These are phyloP conservation scores for Populus hybrid DNA, from an alignment of 441 rosid species.

Conservation along the genomic window DNA sequence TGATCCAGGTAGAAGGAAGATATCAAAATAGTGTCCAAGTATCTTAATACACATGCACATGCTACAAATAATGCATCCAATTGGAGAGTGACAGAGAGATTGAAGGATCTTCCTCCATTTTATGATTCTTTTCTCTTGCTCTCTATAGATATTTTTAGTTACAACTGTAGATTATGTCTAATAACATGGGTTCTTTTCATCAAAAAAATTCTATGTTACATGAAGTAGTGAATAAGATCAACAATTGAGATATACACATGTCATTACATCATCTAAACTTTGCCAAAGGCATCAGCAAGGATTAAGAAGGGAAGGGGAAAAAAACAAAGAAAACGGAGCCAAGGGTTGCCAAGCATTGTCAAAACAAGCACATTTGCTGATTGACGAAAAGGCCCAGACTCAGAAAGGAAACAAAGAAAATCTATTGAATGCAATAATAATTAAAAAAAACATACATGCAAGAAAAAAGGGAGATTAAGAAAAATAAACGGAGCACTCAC, in stretches of 20 bases:
- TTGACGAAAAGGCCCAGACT: neutral
- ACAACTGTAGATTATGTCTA: neutral
- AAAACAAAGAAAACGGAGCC: neutral
- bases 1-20: slow-evolving; percentile 27
- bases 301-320: neutral
- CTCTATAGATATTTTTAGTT: neutral
- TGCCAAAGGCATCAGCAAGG: neutral
- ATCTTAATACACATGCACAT: too few relatives aligned
- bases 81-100: too few relatives aligned
- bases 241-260: neutral
- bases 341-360: neutral
- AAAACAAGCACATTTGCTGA: neutral
- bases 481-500: slow-evolving; percentile 35
- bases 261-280: neutral
- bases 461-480: neutral
- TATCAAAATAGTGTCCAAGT: neutral
- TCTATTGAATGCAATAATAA: neutral
- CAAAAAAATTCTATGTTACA: neutral
- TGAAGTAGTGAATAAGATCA: neutral
- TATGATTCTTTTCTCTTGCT: neutral
- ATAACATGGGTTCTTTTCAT: neutral
- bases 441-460: neutral
- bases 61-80: neutral
- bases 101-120: neutral
- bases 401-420: neutral